phyloP scores from a whole-genome alignment of 768 basidiomycete genomes.

The Suillus sp. region DNA sequence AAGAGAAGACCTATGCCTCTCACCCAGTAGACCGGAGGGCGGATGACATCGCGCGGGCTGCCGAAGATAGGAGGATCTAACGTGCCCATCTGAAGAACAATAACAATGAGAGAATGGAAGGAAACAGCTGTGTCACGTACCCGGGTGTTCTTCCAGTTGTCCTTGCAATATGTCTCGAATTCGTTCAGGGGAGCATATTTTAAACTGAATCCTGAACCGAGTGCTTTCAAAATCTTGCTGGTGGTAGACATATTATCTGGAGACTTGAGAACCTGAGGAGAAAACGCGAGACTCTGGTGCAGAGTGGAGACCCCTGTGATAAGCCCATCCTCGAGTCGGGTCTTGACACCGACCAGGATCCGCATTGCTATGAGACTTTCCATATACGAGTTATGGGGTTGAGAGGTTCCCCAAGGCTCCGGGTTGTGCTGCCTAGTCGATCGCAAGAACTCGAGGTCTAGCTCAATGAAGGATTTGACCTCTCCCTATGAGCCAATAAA shows the following conservation, averaged over 20 bases:
- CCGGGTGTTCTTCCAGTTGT: slow-evolving; percentile 2
- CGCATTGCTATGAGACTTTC: background rate
- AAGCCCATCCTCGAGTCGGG: slow-evolving; percentile 2
- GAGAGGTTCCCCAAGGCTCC: slow-evolving; percentile 10
- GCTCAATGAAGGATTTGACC: slow-evolving; percentile 7
- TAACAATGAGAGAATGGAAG: too few species aligned
- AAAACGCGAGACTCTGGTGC: slow-evolving; percentile 7
- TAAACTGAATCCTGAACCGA: slow-evolving; percentile 1
- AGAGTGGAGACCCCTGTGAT: background rate
- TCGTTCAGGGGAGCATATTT: slow-evolving; percentile 8
- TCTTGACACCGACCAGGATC: slow-evolving; percentile 1
- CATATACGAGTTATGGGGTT: slow-evolving; percentile 12
- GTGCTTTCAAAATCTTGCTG: background rate
- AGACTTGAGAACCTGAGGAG: slow-evolving; percentile 6
- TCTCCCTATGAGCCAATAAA: slow-evolving; percentile 7
- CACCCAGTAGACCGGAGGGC: background rate
- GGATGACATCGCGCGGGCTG: slow-evolving; percentile 5
- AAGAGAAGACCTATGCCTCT: too few species aligned
- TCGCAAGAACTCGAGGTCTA: slow-evolving; percentile 10
- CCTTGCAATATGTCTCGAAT: slow-evolving; percentile 9
- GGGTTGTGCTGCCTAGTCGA: slow-evolving; percentile 7
- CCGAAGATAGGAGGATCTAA: background rate
- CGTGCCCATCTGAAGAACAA: too few species aligned
- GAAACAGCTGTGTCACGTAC: background rate
- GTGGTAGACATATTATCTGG: slow-evolving; percentile 10